phyloP scores from a whole-genome alignment of 768 basidiomycete genomes.

The Leucosporidium scottii region DNA sequence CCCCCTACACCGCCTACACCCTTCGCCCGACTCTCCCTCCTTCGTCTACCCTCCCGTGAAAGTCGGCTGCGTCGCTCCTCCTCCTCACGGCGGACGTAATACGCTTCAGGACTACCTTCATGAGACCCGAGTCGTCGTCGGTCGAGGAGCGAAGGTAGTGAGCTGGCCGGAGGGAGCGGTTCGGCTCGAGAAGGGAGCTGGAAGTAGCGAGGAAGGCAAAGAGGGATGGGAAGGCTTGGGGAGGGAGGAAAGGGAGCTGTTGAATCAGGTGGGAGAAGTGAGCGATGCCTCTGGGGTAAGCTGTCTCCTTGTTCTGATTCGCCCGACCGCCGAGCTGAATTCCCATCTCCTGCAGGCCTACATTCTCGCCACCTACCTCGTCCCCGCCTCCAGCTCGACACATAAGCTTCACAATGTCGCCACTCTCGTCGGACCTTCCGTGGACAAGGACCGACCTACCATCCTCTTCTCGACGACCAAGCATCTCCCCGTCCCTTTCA shows the following conservation, averaged over 20 bases:
- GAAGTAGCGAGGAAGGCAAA: not conserved
- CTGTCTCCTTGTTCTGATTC: not conserved
- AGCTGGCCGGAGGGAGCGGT: slow-evolving; percentile 24
- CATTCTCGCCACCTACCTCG: slow-evolving; percentile 17
- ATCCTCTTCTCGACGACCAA: slow-evolving; percentile 23
- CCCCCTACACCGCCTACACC: not conserved
- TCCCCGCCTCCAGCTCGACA: not conserved
- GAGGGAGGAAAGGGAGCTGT: slow-evolving; percentile 37
- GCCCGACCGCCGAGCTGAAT: not conserved
- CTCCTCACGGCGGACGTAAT: not conserved
- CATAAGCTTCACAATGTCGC: slow-evolving; percentile 18
- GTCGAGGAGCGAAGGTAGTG: slow-evolving; percentile 4
- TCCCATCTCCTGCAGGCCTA: not conserved
- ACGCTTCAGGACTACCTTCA: slow-evolving; percentile 6
- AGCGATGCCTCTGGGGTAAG: slow-evolving; percentile 8
- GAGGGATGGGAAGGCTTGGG: slow-evolving; percentile 17
- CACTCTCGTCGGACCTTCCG: slow-evolving; percentile 16
- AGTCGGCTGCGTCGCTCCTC: slow-evolving; percentile 22
- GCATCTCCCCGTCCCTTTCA: slow-evolving; percentile 22
- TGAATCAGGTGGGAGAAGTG: slow-evolving; percentile 44
- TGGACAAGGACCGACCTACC: not conserved
- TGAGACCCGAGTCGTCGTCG: slow-evolving; percentile 7
- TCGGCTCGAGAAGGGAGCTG: not conserved
- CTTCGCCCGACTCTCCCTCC: slow-evolving; percentile 1
- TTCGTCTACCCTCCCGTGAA: slow-evolving; percentile 20